Conservation (phyloP, 331 rosid genomes). For the Stylosanthes scabra region DNA sequence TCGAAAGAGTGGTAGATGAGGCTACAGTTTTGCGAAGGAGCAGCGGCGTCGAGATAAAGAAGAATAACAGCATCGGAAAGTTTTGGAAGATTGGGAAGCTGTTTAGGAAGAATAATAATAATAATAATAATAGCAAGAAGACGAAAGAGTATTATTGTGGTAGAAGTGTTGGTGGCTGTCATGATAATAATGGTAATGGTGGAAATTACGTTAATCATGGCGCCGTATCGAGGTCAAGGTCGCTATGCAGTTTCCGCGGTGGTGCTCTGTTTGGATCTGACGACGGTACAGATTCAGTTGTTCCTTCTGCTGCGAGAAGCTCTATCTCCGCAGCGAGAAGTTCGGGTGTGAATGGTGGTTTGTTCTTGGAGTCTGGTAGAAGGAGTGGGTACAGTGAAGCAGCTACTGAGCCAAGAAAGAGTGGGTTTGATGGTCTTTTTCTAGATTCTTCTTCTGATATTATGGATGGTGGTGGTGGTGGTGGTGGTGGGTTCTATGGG, state of each 20-base stretch:
- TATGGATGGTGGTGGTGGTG: conserved; percentile 38
- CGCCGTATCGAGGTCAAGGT: conserved; percentile 90
- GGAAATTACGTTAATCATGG: conserved; percentile 42
- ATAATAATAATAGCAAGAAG: conserved; percentile 43
- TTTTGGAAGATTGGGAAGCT: conserved; percentile 82
- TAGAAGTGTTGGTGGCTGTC: conserved; percentile 76
- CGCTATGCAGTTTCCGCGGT: conserved; percentile 86
- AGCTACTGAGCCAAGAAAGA: conserved; percentile 64
- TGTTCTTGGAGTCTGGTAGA: conserved; percentile 78
- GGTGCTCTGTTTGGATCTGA: conserved; percentile 77
- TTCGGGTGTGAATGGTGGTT: conserved; percentile 82
- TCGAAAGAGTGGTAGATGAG: conserved; percentile 56
- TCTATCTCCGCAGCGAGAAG: conserved; percentile 94
- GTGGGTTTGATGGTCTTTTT: conserved; percentile 54
- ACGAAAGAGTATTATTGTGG: conserved; percentile 67
- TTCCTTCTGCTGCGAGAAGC: conserved; percentile 84
- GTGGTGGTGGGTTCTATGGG: conserved; percentile 44
- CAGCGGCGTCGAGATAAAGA: conserved; percentile 76
- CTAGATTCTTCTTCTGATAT: conserved; percentile 41
- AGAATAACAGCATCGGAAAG: conserved; percentile 9
- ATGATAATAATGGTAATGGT: conserved; percentile 68
- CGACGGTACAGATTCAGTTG: conserved; percentile 74
- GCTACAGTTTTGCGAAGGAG: conserved; percentile 64
- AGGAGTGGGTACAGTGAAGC: conserved; percentile 82
- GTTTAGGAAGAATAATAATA: conserved; percentile 68